Percentiles rank a stretch among this genome's conserved stretches.
Conservation (phyloP, 2,329 filamentous ascomycete species). For the Chaetomium strumarium region DNA sequence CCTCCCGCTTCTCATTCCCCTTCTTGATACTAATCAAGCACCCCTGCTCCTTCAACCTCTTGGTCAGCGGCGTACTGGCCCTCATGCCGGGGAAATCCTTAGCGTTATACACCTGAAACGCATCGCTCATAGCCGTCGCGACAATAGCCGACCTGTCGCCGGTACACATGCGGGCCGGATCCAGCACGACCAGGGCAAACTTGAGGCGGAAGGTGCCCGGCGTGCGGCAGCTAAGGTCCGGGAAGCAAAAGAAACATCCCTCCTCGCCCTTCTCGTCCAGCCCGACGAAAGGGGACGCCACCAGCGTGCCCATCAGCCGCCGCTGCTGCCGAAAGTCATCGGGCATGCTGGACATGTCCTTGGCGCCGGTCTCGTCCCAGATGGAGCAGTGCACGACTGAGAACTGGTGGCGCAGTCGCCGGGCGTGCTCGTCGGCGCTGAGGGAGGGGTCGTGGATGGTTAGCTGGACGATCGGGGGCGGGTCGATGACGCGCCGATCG, state of each 20-base stretch:
- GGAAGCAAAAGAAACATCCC: slow-evolving; percentile 82
- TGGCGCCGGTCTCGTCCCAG: slow-evolving; percentile 60
- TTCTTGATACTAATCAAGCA: slow-evolving; percentile 84
- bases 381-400: slow-evolving; percentile 73
- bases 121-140: slow-evolving; percentile 54
- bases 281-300: slow-evolving; percentile 70
- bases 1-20: slow-evolving; percentile 60
- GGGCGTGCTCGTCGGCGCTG: slow-evolving; percentile 47
- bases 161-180: slow-evolving; percentile 51
- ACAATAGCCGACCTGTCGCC: slow-evolving; percentile 47
- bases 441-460: slow-evolving; percentile 53
- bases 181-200: slow-evolving; percentile 68
- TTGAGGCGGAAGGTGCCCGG: slow-evolving; percentile 69
- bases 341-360: slow-evolving; percentile 66
- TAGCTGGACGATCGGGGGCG: slow-evolving; percentile 75
- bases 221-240: slow-evolving; percentile 73
- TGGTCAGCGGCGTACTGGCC: slow-evolving; percentile 67
- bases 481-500: slow-evolving; percentile 75
- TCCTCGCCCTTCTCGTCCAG: slow-evolving; percentile 66
- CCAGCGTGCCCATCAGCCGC: slow-evolving; percentile 72
- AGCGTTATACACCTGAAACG: slow-evolving; percentile 76
- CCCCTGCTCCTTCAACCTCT: slow-evolving; percentile 69
- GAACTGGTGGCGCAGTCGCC: slow-evolving; percentile 53
- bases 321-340: slow-evolving; percentile 67
- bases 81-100: slow-evolving; percentile 85